Evolutionary conservation across 108 stramenopile genomes (phyloP).

Genomic region (Skeletonema costatum): DNA sequence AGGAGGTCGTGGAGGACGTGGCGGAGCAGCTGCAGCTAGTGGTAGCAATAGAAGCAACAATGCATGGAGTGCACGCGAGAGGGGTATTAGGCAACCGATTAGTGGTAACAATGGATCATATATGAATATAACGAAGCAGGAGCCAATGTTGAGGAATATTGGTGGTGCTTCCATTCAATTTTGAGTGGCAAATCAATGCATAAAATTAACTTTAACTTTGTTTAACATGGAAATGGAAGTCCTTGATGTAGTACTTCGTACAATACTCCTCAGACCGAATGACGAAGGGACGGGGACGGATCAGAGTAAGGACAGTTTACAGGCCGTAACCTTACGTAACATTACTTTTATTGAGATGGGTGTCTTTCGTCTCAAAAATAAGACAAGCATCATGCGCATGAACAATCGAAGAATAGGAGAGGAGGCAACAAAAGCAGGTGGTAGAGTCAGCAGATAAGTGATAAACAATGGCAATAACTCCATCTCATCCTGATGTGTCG

Average conservation of each 20-base stretch:
- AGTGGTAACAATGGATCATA: not conserved
- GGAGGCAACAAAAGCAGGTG: too few relatives aligned
- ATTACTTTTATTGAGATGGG: too few relatives aligned
- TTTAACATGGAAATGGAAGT: not conserved
- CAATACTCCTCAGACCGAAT: too few relatives aligned
- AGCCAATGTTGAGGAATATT: slow-evolving; percentile 20
- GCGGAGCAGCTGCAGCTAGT: not conserved
- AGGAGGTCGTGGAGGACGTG: slow-evolving; percentile 12
- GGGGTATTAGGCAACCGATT: slow-evolving; percentile 13
- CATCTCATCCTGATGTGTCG: not conserved
- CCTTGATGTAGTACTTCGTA: too few relatives aligned
- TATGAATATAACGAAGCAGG: slow-evolving; percentile 29
- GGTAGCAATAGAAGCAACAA: not conserved
- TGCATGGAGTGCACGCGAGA: slow-evolving; percentile 18
- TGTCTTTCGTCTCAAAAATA: too few relatives aligned
- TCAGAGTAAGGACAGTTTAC: too few relatives aligned
- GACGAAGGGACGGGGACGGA: too few relatives aligned
- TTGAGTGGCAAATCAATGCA: not conserved
- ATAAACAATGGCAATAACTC: not conserved
- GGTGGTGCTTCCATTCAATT: slow-evolving; percentile 26
- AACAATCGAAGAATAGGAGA: too few relatives aligned
- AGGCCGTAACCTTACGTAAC: too few relatives aligned
- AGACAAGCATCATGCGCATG: too few relatives aligned
- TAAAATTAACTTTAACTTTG: not conserved
- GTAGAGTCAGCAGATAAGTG: not conserved